Evolutionary conservation across 1,284 basidiomycete genomes (phyloP).

Genomic region (Ceratobasidium theobromae): DNA sequence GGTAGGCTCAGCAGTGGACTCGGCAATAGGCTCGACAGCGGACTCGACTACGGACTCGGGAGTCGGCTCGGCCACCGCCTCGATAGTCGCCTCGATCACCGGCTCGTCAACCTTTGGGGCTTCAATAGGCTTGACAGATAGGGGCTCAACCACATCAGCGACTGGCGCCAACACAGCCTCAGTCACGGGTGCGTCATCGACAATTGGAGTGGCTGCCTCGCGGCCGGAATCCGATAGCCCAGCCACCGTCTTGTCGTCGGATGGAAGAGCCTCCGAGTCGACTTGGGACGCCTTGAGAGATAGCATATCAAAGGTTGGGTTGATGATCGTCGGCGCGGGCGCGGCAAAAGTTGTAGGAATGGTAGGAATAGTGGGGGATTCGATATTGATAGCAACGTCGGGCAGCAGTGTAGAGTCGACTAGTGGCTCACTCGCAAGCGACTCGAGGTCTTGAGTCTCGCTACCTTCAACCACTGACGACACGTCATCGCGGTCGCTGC

Average conservation of each 20-base stretch:
- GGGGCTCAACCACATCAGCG: neutral
- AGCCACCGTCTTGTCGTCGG: slow-evolving; percentile 10
- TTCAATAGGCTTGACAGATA: neutral
- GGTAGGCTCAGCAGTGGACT: neutral
- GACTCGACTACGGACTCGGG: neutral
- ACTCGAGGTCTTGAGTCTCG: too few relatives aligned
- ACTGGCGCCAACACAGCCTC: neutral
- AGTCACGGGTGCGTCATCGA: neutral
- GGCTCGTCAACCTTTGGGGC: slow-evolving; percentile 2
- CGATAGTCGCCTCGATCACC: neutral
- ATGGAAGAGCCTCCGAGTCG: neutral
- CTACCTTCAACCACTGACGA: neutral
- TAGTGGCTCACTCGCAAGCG: too few relatives aligned
- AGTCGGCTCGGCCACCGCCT: neutral
- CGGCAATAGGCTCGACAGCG: neutral
- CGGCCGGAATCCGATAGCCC: neutral
- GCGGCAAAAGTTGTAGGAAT: neutral
- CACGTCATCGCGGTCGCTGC: neutral
- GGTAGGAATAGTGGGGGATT: neutral
- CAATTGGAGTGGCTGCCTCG: neutral
- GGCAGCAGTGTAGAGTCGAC: too few relatives aligned
- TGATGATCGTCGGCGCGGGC: neutral
- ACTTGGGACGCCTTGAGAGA: neutral
- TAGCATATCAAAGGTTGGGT: neutral
- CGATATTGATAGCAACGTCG: neutral